A percentile compares a stretch with the other conserved stretches of the same genome.
Evolutionary conservation across 2,329 filamentous ascomycete genomes (phyloP).

Genomic region (Venturia carpophila): DNA sequence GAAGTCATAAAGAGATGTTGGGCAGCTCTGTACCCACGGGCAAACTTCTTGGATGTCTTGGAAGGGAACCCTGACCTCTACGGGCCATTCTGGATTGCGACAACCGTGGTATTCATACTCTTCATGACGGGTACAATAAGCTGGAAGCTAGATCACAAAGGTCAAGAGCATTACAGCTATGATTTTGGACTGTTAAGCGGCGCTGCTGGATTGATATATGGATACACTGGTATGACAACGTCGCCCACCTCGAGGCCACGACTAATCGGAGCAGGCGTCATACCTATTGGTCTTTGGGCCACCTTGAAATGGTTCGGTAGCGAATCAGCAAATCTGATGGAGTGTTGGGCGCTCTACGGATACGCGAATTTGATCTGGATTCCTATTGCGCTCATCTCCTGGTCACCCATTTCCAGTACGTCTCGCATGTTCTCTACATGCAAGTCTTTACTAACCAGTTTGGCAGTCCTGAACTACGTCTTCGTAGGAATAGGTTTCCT

Average conservation of each 20-base stretch:
- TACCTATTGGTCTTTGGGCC: slow-evolving; percentile 79
- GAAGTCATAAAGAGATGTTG: slow-evolving; percentile 82
- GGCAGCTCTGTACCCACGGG: slow-evolving; percentile 80
- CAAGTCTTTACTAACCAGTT: not conserved
- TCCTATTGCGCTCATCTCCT: slow-evolving; percentile 82
- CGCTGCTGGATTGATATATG: slow-evolving; percentile 90
- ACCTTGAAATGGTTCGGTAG: slow-evolving; percentile 92
- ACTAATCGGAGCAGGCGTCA: slow-evolving; percentile 44
- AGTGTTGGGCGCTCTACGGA: slow-evolving; percentile 92
- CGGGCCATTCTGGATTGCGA: slow-evolving; percentile 97
- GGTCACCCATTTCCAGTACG: slow-evolving; percentile 65
- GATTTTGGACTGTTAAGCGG: slow-evolving; percentile 85
- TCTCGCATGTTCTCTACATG: not conserved
- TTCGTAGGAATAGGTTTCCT: slow-evolving; percentile 65
- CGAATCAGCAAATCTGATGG: slow-evolving; percentile 83
- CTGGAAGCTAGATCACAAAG: slow-evolving; percentile 70
- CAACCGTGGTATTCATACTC: slow-evolving; percentile 89
- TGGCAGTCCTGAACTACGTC: slow-evolving; percentile 73
- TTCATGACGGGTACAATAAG: slow-evolving; percentile 94
- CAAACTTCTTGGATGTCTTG: slow-evolving; percentile 93
- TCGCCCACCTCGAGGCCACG: not conserved
- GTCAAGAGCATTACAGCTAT: slow-evolving; percentile 68
- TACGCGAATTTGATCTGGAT: slow-evolving; percentile 98
- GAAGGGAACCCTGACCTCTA: slow-evolving; percentile 97
- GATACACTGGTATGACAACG: slow-evolving; percentile 57